phyloP scores from a whole-genome alignment of 192 early-diverging fungal species.

The Backusella australiensis region DNA sequence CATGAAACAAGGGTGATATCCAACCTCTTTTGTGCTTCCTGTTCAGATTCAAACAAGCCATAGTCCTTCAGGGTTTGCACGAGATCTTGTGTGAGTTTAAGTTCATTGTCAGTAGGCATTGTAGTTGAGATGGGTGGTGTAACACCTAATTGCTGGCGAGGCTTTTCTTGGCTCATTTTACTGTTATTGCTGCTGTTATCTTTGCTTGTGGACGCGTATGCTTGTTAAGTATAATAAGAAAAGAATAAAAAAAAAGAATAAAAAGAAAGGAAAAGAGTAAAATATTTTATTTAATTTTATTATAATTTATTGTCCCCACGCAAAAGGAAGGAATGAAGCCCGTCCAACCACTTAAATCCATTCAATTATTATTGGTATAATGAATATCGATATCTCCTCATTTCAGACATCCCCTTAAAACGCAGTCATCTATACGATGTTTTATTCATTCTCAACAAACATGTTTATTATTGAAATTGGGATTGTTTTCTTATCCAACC shows the following conservation, averaged over 20 bases:
- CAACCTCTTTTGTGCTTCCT: slow-evolving; percentile 80
- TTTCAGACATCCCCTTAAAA: too few relatives aligned
- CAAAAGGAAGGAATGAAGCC: too few relatives aligned
- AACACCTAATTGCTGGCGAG: slow-evolving; percentile 64
- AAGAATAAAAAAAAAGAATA: neutral
- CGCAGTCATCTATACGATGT: too few relatives aligned
- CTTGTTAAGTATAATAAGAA: neutral
- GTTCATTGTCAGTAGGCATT: slow-evolving; percentile 64
- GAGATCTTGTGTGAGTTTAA: slow-evolving; percentile 64
- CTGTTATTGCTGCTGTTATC: neutral
- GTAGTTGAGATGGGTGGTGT: slow-evolving; percentile 74
- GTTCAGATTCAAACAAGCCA: slow-evolving; percentile 85
- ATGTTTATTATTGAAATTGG: too few relatives aligned
- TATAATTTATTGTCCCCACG: too few relatives aligned
- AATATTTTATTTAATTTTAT: too few relatives aligned
- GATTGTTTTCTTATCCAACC: too few relatives aligned
- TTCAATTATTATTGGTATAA: too few relatives aligned
- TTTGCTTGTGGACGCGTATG: neutral
- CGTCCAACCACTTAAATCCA: too few relatives aligned
- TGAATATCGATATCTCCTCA: too few relatives aligned
- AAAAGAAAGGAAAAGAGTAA: neutral
- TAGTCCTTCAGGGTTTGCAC: slow-evolving; percentile 65
- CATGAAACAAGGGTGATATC: too few relatives aligned
- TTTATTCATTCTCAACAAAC: too few relatives aligned
- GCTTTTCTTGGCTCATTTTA: slow-evolving; percentile 12